These are phyloP conservation scores for Aspergillus taichungensis DNA, from an alignment of 495 filamentous ascomycete genomes.

Conservation along the genomic window DNA sequence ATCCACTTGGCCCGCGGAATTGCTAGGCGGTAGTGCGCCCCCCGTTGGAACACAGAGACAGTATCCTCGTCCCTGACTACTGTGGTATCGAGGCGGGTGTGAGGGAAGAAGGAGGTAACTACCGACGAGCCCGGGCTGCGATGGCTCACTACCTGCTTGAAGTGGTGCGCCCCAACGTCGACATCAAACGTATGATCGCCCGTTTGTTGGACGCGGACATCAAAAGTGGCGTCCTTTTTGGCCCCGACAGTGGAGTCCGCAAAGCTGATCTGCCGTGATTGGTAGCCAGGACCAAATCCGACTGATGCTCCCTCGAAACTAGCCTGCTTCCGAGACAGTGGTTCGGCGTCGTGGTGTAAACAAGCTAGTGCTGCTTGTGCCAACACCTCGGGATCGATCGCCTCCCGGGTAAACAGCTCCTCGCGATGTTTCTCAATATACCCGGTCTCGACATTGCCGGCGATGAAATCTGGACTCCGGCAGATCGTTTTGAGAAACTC, in stretches of 20 bases:
- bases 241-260: slow-evolving; percentile 19
- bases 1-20: slow-evolving; percentile 67
- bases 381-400: slow-evolving; percentile 55
- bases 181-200: slow-evolving; percentile 55
- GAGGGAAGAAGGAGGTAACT: slow-evolving; percentile 57
- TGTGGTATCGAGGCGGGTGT: slow-evolving; percentile 72
- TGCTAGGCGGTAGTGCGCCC: slow-evolving; percentile 63
- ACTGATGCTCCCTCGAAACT: slow-evolving; percentile 24
- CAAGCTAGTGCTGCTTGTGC: slow-evolving; percentile 77
- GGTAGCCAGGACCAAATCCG: slow-evolving; percentile 48
- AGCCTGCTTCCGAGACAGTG: slow-evolving; percentile 10
- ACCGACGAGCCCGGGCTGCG: slow-evolving; percentile 26
- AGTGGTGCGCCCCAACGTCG: slow-evolving; percentile 44
- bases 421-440: slow-evolving; percentile 84
- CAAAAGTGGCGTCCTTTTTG: slow-evolving; percentile 35
- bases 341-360: slow-evolving; percentile 34
- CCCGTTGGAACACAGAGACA: slow-evolving; percentile 74
- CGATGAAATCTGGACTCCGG: slow-evolving; percentile 68
- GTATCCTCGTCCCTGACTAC: slow-evolving; percentile 62
- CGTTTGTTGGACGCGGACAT: slow-evolving; percentile 60
- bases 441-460: slow-evolving; percentile 87
- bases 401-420: slow-evolving; percentile 54
- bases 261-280: slow-evolving; percentile 50
- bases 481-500: slow-evolving; percentile 89
- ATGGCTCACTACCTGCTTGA: slow-evolving; percentile 37